A percentile compares a stretch with the other conserved stretches of the same genome.
Evolutionary conservation across 306 rosid genomes (phyloP).

Genomic region (Sophora flavescens): DNA sequence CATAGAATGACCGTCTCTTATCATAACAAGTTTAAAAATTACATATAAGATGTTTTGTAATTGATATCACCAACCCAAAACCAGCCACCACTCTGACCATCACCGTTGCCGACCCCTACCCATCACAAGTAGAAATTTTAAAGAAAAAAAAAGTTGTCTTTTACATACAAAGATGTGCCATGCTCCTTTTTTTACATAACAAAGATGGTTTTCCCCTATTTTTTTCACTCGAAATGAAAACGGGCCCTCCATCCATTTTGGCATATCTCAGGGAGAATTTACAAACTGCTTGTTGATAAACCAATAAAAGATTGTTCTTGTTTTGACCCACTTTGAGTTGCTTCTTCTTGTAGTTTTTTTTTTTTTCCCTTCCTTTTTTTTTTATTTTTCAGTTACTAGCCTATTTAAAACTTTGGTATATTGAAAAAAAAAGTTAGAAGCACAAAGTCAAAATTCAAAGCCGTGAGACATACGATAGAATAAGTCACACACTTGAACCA

Average conservation of each 20-base stretch:
- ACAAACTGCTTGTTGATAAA: no score
- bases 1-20: no score
- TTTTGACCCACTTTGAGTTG: not conserved
- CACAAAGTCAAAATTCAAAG: constrained; percentile 49
- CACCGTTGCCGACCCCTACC: no score
- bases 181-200: constrained; percentile 23
- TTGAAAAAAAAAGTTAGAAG: not conserved
- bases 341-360: not conserved
- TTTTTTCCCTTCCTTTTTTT: not conserved
- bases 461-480: constrained; percentile 36
- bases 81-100: no score
- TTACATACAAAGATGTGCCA: no score
- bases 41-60: no score
- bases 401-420: not conserved
- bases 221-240: constrained; percentile 27
- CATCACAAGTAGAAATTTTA: no score
- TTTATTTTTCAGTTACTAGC: not conserved
- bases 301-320: not conserved
- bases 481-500: constrained; percentile 10
- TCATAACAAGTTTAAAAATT: no score
- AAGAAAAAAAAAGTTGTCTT: no score
- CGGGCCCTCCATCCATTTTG: constrained; percentile 37
- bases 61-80: no score
- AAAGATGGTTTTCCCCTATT: not conserved
- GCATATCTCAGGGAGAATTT: no score